Evolutionary conservation across 345 rosid species (phyloP).

Genomic region (Angophora floribunda): DNA sequence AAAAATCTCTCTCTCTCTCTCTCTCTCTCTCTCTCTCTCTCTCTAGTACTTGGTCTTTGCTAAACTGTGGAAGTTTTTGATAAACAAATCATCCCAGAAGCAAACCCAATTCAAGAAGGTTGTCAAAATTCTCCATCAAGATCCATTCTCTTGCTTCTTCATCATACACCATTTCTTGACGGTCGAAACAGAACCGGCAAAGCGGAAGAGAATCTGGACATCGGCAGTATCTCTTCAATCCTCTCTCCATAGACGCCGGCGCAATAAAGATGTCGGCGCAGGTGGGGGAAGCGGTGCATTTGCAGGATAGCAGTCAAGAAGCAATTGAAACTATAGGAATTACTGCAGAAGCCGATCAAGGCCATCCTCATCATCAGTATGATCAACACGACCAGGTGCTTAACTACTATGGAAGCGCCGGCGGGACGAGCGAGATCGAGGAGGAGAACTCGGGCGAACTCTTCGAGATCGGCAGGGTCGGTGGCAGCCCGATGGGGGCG

Average conservation of each 20-base stretch:
- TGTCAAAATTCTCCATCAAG: background rate
- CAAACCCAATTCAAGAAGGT: background rate
- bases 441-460: conserved; percentile 22
- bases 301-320: background rate
- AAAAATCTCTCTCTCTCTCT: background rate
- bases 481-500: background rate
- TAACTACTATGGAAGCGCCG: background rate
- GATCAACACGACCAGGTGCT: background rate
- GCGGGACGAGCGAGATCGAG: background rate
- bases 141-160: background rate
- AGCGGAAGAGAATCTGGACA: background rate
- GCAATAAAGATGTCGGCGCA: background rate
- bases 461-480: conserved; percentile 18
- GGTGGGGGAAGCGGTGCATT: background rate
- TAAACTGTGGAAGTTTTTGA: background rate
- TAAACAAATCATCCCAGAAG: background rate
- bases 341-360: background rate
- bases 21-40: background rate
- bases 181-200: background rate
- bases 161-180: background rate
- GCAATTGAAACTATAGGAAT: background rate
- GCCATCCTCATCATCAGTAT: background rate
- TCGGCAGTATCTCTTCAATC: background rate
- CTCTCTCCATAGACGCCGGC: background rate
- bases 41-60: background rate